phyloP scores from a whole-genome alignment of 2,329 filamentous ascomycete genomes.

The Colletotrichum sublineola region DNA sequence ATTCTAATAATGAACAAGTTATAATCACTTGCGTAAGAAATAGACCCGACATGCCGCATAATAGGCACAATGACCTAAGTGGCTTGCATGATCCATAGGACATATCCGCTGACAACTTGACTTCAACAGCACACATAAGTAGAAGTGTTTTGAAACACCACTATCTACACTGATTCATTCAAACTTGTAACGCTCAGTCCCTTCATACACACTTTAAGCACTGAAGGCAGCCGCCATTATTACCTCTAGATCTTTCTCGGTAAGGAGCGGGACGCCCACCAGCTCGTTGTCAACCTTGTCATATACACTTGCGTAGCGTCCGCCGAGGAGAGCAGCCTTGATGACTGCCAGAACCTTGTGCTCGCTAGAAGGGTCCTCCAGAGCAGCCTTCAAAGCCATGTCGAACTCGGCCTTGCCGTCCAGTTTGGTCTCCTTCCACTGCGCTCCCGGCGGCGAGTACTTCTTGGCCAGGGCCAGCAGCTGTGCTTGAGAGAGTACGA shows the following conservation, averaged over 20 bases:
- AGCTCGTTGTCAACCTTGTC: slow-evolving; percentile 25
- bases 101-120: not conserved
- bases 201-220: not conserved
- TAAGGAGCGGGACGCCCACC: slow-evolving; percentile 17
- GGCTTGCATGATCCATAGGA: not conserved
- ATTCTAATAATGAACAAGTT: not conserved
- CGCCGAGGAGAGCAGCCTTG: slow-evolving; percentile 7
- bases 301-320: slow-evolving; percentile 13
- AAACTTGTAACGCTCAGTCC: too few species aligned
- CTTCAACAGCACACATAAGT: not conserved
- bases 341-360: not conserved
- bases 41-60: too few species aligned
- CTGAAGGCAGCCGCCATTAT: slow-evolving; percentile 23
- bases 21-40: not conserved
- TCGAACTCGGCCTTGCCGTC: slow-evolving; percentile 15
- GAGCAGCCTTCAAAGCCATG: not conserved
- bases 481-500: slow-evolving; percentile 63
- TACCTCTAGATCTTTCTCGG: slow-evolving; percentile 27
- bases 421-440: slow-evolving; percentile 26
- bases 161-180: not conserved
- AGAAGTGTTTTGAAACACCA: not conserved
- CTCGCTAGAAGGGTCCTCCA: slow-evolving; percentile 19
- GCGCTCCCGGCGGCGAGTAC: slow-evolving; percentile 26
- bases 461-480: slow-evolving; percentile 55
- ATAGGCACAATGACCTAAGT: not conserved